Base-by-base conservation (phyloP, 768 basidiomycete genomes). In the Crucibulum laeve region DNA sequence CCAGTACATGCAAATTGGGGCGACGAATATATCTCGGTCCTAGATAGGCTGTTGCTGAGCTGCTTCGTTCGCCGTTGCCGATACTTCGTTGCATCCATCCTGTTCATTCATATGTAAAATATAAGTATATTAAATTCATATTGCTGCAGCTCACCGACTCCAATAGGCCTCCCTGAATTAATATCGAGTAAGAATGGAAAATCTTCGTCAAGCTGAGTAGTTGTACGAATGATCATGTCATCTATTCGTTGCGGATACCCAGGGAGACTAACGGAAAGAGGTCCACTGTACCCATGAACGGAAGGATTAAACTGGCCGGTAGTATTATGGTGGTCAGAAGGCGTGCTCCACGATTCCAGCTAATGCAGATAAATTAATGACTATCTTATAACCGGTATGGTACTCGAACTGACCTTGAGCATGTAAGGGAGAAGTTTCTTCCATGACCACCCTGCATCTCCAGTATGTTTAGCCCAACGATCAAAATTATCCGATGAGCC, bases 401-500 rank as follows among this genome's bases (percentile, higher is more conserved):
- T 13, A 37, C 10, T n/a, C 10, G 19, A 23, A 47, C 10, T 19
- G 26, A 61, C 64, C 51, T 49, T 58, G 5, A 43, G 22, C 10
- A 62, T 47, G 32, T 57, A 62, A 15, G 57, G 52, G 13, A 51
- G 44, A 19, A 65, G 41, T 4, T 41, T 48, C 4, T 47, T 48
- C 55, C 59, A 60, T 1, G 51, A 49, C 79, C 80, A 82, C 4
- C 65, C 65, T 1, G 62, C 42, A 28, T 79, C 75, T 5, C 71
- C 77, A 10, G 65, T 60, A 17, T 71, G 57, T 1, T 50, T 35
- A 0, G 71, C 76, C 58, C 72, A 76, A 45, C 74, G 71, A 46
- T 82, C 73, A 43, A 70, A 82, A 49, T 81, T 80, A 13, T 64
- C 63, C 3, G 39, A 43, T 3, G 61, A 56, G 4, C 68, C 68